A percentile compares a stretch with the other conserved stretches of the same genome.
Evolutionary conservation across 1,139 yeast genomes (phyloP).

Genomic region (Pichia sp.): DNA sequence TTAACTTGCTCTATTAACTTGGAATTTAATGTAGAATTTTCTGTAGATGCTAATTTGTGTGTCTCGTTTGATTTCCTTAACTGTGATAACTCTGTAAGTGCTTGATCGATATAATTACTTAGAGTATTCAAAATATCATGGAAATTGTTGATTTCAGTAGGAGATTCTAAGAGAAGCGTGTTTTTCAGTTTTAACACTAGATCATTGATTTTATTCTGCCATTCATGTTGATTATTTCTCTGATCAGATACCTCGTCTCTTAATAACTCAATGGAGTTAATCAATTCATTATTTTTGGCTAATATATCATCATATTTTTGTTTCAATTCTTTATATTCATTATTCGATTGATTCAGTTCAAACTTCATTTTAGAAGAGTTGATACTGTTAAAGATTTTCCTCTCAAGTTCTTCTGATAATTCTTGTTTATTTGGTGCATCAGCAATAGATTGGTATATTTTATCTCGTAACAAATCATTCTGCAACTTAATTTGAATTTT

Average conservation of each 20-base stretch:
- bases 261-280: slow-evolving; percentile 18
- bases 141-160: slow-evolving; percentile 1
- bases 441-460: slow-evolving; percentile 7
- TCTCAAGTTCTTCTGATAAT: slow-evolving; percentile 10
- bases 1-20: not conserved
- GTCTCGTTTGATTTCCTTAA: not conserved
- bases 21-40: slow-evolving; percentile 32
- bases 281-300: slow-evolving; percentile 23
- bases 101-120: slow-evolving; percentile 40
- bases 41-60: slow-evolving; percentile 22
- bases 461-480: slow-evolving; percentile 27
- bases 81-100: slow-evolving; percentile 25
- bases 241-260: slow-evolving; percentile 29
- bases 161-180: not conserved
- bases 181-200: slow-evolving; percentile 2
- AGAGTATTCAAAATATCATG: slow-evolving; percentile 8
- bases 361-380: slow-evolving; percentile 9
- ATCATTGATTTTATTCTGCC: slow-evolving; percentile 20
- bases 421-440: slow-evolving; percentile 7
- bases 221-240: slow-evolving; percentile 27
- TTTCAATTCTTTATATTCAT: not conserved
- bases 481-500: slow-evolving; percentile 31
- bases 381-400: slow-evolving; percentile 8
- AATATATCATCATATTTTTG: slow-evolving; percentile 23
- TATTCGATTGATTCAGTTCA: not conserved